A percentile compares a stretch with the other conserved stretches of the same genome.
phyloP scores from a whole-genome alignment of 2,329 filamentous ascomycete species.

The Aspergillus sp. region DNA sequence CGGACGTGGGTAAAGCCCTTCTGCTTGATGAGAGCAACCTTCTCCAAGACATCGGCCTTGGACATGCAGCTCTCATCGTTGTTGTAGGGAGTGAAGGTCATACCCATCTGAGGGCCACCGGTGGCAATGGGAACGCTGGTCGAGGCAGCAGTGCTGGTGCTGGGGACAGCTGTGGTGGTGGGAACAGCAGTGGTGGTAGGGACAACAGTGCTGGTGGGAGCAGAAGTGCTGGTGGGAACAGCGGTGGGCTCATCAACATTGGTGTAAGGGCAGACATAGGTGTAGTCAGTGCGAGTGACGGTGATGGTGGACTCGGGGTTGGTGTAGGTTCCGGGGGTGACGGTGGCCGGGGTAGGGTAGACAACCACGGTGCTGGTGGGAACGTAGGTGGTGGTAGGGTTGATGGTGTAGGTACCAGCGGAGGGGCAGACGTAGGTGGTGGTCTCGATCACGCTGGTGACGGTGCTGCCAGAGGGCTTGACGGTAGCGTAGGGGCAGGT shows the following conservation, averaged over 20 bases:
- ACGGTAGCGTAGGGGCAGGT: slow-evolving; percentile 72
- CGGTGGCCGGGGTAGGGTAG: slow-evolving; percentile 68
- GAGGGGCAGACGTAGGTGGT: slow-evolving; percentile 76
- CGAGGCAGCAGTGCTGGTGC: slow-evolving; percentile 27
- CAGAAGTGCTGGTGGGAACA: slow-evolving; percentile 28
- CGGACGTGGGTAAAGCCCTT: slow-evolving; percentile 74
- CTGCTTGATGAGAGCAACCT: slow-evolving; percentile 65
- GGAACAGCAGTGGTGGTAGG: slow-evolving; percentile 27
- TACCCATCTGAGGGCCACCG: slow-evolving; percentile 58
- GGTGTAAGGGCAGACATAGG: slow-evolving; percentile 73
- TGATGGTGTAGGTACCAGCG: slow-evolving; percentile 76
- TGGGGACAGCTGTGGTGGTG: slow-evolving; percentile 31
- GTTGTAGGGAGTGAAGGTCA: slow-evolving; percentile 85
- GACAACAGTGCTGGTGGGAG: slow-evolving; percentile 30
- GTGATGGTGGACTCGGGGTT: slow-evolving; percentile 69
- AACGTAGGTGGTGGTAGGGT: slow-evolving; percentile 66
- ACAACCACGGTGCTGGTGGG: slow-evolving; percentile 57
- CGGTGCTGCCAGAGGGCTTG: slow-evolving; percentile 60
- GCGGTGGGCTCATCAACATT: slow-evolving; percentile 42
- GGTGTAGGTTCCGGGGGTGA: slow-evolving; percentile 74
- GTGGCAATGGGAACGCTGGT: slow-evolving; percentile 27
- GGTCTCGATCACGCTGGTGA: slow-evolving; percentile 69
- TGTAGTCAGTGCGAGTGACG: slow-evolving; percentile 68
- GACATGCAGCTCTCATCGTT: too few species aligned
- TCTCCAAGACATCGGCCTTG: slow-evolving; percentile 59